Evolutionary conservation across 164 flowering plant species (phyloP).

Genomic region (Stephania japonica): DNA sequence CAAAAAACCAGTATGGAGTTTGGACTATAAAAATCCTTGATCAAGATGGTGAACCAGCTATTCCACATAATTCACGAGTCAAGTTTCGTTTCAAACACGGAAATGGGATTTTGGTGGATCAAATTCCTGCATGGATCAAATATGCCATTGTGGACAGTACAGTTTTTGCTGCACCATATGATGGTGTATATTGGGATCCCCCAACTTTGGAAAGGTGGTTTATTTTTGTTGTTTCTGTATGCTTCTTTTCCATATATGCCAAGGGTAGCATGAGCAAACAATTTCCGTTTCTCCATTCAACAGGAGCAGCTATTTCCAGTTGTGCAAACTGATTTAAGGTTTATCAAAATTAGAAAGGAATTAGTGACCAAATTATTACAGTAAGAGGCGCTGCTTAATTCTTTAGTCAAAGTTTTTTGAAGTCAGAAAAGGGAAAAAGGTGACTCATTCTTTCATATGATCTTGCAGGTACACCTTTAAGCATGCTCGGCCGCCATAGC

Average conservation of each 20-base stretch:
- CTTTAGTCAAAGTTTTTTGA: background rate
- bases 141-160: slow-evolving; percentile 84
- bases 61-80: slow-evolving; percentile 81
- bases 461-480: slow-evolving; percentile 72
- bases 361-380: background rate
- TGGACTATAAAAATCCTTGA: slow-evolving; percentile 83
- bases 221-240: background rate
- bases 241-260: background rate
- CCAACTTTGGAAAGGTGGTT: slow-evolving; percentile 76
- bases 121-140: slow-evolving; percentile 95
- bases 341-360: background rate
- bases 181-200: slow-evolving; percentile 96
- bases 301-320: background rate
- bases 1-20: slow-evolving; percentile 78
- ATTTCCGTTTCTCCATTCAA: background rate
- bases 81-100: slow-evolving; percentile 83
- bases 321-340: background rate
- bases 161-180: slow-evolving; percentile 86
- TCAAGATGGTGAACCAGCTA: slow-evolving; percentile 57
- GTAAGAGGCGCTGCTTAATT: background rate
- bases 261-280: background rate
- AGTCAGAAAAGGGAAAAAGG: background rate
- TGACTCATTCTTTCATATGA: slow-evolving; percentile 11
- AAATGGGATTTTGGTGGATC: slow-evolving; percentile 82
- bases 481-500: slow-evolving; percentile 78